phyloP scores from a whole-genome alignment of 2,329 filamentous ascomycete genomes.

The Scopulariopsis brevicaulis region DNA sequence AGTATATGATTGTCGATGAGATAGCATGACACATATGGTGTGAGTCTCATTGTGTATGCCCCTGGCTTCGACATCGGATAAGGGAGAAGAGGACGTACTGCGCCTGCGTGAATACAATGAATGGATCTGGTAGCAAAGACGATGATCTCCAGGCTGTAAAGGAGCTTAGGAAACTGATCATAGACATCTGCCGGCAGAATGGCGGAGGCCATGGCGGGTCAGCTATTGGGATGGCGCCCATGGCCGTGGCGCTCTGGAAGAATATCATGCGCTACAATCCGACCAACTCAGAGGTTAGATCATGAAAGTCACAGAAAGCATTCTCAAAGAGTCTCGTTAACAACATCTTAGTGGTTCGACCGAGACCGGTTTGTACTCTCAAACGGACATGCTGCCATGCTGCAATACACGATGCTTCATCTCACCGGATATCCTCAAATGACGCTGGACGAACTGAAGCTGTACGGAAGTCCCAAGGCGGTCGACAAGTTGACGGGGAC shows the following conservation, averaged over 20 bases:
- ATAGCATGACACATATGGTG: too few species aligned
- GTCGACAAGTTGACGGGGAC: too few species aligned
- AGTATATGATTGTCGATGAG: too few species aligned
- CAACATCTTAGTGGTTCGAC: constrained; percentile 64
- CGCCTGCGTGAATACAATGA: too few species aligned
- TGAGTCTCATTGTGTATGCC: too few species aligned
- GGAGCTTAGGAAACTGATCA: not conserved
- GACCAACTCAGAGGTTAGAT: constrained; percentile 62
- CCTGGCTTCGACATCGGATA: too few species aligned
- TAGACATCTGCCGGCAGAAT: not conserved
- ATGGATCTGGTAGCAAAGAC: too few species aligned
- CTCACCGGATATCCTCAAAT: constrained; percentile 76
- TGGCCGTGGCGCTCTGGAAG: constrained; percentile 95
- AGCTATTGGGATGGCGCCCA: constrained; percentile 65
- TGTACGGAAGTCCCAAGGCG: too few species aligned
- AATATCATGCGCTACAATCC: constrained; percentile 99
- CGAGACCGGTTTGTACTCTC: constrained; percentile 98
- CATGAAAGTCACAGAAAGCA: too few species aligned
- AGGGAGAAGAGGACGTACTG: too few species aligned
- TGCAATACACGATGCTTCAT: constrained; percentile 96
- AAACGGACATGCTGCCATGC: constrained; percentile 98
- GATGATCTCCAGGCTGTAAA: not conserved
- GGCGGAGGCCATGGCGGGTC: not conserved
- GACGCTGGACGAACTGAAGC: constrained; percentile 79
- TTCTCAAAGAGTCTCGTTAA: too few species aligned